These are phyloP conservation scores for Tilletia caries DNA, from an alignment of 1,284 basidiomycete genomes.

Conservation along the genomic window DNA sequence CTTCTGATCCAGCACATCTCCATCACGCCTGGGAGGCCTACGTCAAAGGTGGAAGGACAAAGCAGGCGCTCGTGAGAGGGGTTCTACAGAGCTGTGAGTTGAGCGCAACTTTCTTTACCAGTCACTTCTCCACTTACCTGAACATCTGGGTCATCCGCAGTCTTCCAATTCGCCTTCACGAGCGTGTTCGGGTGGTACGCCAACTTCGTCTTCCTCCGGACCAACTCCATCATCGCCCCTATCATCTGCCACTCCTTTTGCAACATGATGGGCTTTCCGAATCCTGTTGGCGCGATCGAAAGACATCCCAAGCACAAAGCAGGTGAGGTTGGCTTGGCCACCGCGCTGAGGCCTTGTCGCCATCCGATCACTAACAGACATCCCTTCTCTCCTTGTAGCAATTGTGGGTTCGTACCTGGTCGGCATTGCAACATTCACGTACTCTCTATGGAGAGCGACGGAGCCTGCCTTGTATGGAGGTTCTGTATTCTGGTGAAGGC, in stretches of 20 bases:
- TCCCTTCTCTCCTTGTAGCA: conserved; percentile 50
- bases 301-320: conserved; percentile 55
- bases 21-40: conserved; percentile 87
- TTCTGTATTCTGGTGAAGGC: conserved; percentile 25
- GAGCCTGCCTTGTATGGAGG: conserved; percentile 22
- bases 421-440: conserved; percentile 60
- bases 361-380: too few species aligned
- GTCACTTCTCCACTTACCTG: too few species aligned
- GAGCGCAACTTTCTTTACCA: conserved; percentile 6
- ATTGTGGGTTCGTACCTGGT: conserved; percentile 59
- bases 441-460: conserved; percentile 33
- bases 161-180: conserved; percentile 82
- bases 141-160: too few species aligned
- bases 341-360: too few species aligned
- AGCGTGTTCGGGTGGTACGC: conserved; percentile 87
- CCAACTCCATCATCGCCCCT: conserved; percentile 60
- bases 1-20: conserved; percentile 67
- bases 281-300: conserved; percentile 56
- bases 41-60: conserved; percentile 56
- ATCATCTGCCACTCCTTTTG: conserved; percentile 78
- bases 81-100: conserved; percentile 64
- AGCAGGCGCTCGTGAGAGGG: conserved; percentile 65
- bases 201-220: conserved; percentile 78
- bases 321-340: too few species aligned
- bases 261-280: conserved; percentile 87